These are phyloP conservation scores for Trichoderma afroharzianum DNA, from an alignment of 2,329 filamentous ascomycete species.

Conservation along the genomic window DNA sequence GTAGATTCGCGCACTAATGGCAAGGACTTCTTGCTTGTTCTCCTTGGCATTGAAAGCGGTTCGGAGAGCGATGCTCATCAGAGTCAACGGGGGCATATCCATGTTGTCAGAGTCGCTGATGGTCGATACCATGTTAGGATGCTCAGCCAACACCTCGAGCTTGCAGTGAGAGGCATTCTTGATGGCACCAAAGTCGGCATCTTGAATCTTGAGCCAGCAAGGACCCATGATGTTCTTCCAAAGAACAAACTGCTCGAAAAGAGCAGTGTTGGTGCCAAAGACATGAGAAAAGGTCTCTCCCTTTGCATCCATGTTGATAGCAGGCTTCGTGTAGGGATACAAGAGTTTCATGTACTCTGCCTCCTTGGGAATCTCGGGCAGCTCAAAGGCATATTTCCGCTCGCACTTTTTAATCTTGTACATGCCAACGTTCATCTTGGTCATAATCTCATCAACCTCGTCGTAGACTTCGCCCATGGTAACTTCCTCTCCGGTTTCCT, in stretches of 20 bases:
- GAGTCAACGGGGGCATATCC: slow-evolving; percentile 79
- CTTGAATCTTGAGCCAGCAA: slow-evolving; percentile 90
- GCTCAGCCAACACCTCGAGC: slow-evolving; percentile 77
- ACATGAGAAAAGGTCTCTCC: slow-evolving; percentile 93
- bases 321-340: slow-evolving; percentile 85
- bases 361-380: slow-evolving; percentile 82
- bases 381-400: slow-evolving; percentile 93
- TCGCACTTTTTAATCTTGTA: slow-evolving; percentile 91
- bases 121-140: slow-evolving; percentile 71
- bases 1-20: slow-evolving; percentile 88
- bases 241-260: slow-evolving; percentile 97
- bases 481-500: slow-evolving; percentile 71
- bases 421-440: slow-evolving; percentile 76
- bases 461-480: slow-evolving; percentile 85
- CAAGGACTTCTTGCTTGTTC: slow-evolving; percentile 94
- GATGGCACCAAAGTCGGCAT: slow-evolving; percentile 76
- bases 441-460: slow-evolving; percentile 87
- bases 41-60: slow-evolving; percentile 86
- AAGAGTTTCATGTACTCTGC: slow-evolving; percentile 91
- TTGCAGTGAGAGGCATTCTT: slow-evolving; percentile 98
- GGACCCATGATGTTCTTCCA: slow-evolving; percentile 99
- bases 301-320: slow-evolving; percentile 63
- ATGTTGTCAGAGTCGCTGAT: slow-evolving; percentile 75
- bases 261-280: slow-evolving; percentile 86
- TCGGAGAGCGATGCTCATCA: slow-evolving; percentile 92